Evolutionary conservation across 352 stramenopile genomes (phyloP).

Genomic region (Pythium aristosporum): DNA sequence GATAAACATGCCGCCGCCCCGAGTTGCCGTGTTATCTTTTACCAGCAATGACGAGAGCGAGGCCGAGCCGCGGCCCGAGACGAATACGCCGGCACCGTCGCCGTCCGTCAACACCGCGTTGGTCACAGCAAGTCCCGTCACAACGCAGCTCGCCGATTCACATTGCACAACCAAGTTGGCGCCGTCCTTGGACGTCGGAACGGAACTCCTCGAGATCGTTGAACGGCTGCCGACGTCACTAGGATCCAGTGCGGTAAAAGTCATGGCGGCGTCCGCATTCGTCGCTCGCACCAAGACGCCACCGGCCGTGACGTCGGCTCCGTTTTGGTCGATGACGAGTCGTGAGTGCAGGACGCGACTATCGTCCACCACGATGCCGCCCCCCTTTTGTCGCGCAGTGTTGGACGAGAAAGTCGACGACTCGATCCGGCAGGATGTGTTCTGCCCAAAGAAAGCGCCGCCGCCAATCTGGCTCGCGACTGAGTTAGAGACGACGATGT

Average conservation of each 20-base stretch:
- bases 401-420: constrained; percentile 8
- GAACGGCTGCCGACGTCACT: constrained; percentile 2
- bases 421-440: background rate
- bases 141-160: background rate
- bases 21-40: constrained; percentile 5
- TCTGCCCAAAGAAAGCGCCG: constrained; percentile 9
- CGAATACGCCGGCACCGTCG: constrained; percentile 18
- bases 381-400: constrained; percentile 1
- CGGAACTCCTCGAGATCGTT: constrained; percentile 2
- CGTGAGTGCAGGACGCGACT: constrained; percentile 10
- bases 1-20: constrained; percentile 24
- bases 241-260: background rate
- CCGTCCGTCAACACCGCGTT: constrained; percentile 3
- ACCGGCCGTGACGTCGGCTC: constrained; percentile 4
- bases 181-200: constrained; percentile 1
- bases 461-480: constrained; percentile 9
- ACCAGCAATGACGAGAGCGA: constrained; percentile 9
- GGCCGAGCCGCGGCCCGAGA: constrained; percentile 12
- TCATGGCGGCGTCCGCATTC: background rate
- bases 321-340: constrained; percentile 18
- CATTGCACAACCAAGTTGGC: constrained; percentile 24
- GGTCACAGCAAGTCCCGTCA: constrained; percentile 12
- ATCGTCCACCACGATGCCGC: constrained; percentile 18
- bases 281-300: constrained; percentile 11
- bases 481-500: constrained; percentile 4